Conservation (phyloP, 345 rosid genomes). For the Hypericum perforatum region DNA sequence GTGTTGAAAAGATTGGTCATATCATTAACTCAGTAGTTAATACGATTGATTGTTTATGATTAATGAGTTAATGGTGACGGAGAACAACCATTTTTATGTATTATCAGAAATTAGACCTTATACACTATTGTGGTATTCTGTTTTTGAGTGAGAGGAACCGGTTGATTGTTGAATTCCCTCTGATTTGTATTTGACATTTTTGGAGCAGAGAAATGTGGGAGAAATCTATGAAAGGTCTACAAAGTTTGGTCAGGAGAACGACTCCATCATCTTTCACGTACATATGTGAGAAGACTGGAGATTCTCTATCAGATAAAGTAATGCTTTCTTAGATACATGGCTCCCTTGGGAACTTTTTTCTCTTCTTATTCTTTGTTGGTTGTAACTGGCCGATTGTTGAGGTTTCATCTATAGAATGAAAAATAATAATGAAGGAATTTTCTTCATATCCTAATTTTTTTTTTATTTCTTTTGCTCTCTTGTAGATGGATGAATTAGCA, state of each 20-base stretch:
- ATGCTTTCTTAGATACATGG: slow-evolving; percentile 1
- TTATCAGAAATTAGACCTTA: background rate
- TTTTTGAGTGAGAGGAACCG: too few relatives aligned
- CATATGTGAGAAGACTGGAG: slow-evolving; percentile 78
- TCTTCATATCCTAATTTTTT: slow-evolving; percentile 5
- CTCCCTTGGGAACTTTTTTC: too few relatives aligned
- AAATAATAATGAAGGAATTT: slow-evolving; percentile 1
- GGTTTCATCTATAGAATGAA: too few relatives aligned
- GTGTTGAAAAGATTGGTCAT: too few relatives aligned
- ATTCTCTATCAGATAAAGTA: slow-evolving; percentile 61
- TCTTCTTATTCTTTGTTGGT: too few relatives aligned
- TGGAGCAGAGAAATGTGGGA: slow-evolving; percentile 94
- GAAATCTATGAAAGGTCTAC: slow-evolving; percentile 88
- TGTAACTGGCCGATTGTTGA: too few relatives aligned
- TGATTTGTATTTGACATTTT: slow-evolving; percentile 12
- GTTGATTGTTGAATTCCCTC: slow-evolving; percentile 2
- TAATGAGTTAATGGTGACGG: too few relatives aligned
- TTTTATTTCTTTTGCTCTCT: background rate
- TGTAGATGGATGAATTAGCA: slow-evolving; percentile 98
- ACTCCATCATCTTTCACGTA: slow-evolving; percentile 85
- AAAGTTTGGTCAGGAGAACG: slow-evolving; percentile 65
- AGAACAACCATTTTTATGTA: background rate
- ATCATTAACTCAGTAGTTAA: too few relatives aligned
- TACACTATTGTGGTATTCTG: too few relatives aligned
- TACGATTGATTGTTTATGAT: too few relatives aligned